Percentiles rank a stretch among this genome's conserved stretches.
Conservation (phyloP, 495 filamentous ascomycete species). For the Neurospora sp. region DNA sequence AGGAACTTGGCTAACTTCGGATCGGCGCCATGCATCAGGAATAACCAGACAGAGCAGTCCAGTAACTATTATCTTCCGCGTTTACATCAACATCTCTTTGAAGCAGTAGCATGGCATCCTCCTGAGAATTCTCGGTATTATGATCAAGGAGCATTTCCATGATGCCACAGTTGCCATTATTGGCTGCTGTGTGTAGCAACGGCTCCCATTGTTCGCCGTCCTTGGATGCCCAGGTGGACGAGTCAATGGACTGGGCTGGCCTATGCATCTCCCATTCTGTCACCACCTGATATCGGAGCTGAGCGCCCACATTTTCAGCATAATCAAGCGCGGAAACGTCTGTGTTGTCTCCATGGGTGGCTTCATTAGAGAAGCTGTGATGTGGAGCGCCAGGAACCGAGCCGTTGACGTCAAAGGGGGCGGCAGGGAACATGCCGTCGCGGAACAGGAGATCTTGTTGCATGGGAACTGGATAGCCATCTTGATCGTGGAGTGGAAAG, state of each 20-base stretch:
- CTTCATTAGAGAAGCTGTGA: not conserved
- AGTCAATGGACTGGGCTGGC: not conserved
- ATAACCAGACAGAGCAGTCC: conserved; percentile 1
- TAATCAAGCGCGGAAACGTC: not conserved
- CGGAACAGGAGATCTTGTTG: not conserved
- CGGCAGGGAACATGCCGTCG: not conserved
- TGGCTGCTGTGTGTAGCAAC: conserved; percentile 2
- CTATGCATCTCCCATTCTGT: not conserved
- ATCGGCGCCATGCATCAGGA: conserved; percentile 1
- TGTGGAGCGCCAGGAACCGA: not conserved
- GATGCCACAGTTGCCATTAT: conserved; percentile 2
- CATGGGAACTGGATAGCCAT: not conserved
- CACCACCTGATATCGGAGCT: not conserved
- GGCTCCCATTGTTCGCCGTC: not conserved
- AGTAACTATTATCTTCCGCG: not conserved
- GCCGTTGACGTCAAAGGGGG: not conserved
- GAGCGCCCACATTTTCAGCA: not conserved
- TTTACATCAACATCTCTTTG: not conserved
- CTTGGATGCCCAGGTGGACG: not conserved
- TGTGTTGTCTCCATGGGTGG: not conserved
- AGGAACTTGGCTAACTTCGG: not conserved
- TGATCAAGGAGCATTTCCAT: conserved; percentile 1
- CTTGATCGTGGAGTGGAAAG: not conserved
- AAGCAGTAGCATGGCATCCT: conserved; percentile 2
- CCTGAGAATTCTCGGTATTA: not conserved